phyloP scores from a whole-genome alignment of 1,139 yeast species.

The Kodamaea plutei region DNA sequence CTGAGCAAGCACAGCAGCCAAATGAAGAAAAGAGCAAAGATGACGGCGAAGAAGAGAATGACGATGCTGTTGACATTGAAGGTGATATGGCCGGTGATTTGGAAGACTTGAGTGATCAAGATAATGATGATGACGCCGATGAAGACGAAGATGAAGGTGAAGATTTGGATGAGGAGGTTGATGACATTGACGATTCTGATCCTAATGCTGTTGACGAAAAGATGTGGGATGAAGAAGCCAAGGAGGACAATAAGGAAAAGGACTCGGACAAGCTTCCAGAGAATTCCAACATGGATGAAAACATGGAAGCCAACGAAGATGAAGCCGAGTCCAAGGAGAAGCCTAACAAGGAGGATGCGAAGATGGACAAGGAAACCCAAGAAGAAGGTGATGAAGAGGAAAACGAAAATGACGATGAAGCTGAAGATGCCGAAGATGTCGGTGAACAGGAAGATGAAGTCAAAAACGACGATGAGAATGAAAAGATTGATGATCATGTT shows the following conservation, averaged over 20 bases:
- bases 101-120: slow-evolving; percentile 75
- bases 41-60: slow-evolving; percentile 57
- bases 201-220: slow-evolving; percentile 96
- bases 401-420: slow-evolving; percentile 37
- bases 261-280: slow-evolving; percentile 68
- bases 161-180: slow-evolving; percentile 84
- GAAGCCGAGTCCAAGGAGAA: slow-evolving; percentile 39
- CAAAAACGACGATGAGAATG: slow-evolving; percentile 59
- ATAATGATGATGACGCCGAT: slow-evolving; percentile 54
- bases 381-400: slow-evolving; percentile 27
- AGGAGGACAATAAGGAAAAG: slow-evolving; percentile 68
- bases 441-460: slow-evolving; percentile 81
- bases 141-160: slow-evolving; percentile 50
- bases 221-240: slow-evolving; percentile 96
- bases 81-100: slow-evolving; percentile 96
- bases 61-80: slow-evolving; percentile 87
- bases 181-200: slow-evolving; percentile 84
- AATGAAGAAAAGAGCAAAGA: slow-evolving; percentile 71
- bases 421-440: slow-evolving; percentile 57
- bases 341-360: slow-evolving; percentile 26
- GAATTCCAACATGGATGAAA: slow-evolving; percentile 50
- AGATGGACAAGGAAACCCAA: slow-evolving; percentile 32
- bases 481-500: slow-evolving; percentile 64
- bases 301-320: slow-evolving; percentile 61
- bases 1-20: slow-evolving; percentile 83